Conservation (phyloP, 179 eudicot species). For the Beta corolliflora region DNA sequence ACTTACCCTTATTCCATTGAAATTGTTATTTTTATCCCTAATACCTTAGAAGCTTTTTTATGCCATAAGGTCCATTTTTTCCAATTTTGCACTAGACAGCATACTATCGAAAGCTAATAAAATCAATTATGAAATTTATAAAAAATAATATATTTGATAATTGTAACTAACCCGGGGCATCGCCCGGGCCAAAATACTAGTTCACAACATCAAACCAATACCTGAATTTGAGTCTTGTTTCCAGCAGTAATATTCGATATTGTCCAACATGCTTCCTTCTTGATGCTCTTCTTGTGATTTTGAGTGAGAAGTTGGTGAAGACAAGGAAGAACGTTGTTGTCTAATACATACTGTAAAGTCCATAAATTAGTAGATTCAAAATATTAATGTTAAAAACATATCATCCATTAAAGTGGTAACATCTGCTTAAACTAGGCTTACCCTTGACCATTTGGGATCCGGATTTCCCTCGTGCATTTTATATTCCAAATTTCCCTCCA, state of each 20-base stretch:
- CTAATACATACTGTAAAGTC: slow-evolving; percentile 54
- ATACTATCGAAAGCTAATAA: too few relatives aligned
- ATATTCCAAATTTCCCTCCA: background rate
- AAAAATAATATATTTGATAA: too few relatives aligned
- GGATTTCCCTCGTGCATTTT: background rate
- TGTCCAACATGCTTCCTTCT: slow-evolving; percentile 88
- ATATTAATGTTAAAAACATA: too few relatives aligned
- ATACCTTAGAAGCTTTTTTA: too few relatives aligned
- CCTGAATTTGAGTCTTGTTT: slow-evolving; percentile 72
- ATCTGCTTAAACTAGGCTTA: background rate
- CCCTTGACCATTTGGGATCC: background rate
- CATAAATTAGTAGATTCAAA: background rate
- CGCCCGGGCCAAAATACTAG: too few relatives aligned
- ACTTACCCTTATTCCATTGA: too few relatives aligned
- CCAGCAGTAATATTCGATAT: slow-evolving; percentile 83
- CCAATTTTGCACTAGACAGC: too few relatives aligned
- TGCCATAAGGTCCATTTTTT: too few relatives aligned
- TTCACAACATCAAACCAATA: slow-evolving; percentile 15
- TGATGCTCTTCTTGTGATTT: slow-evolving; percentile 72
- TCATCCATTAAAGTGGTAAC: background rate
- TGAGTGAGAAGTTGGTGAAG: slow-evolving; percentile 58
- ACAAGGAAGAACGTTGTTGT: slow-evolving; percentile 63
- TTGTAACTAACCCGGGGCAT: too few relatives aligned
- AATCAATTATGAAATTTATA: too few relatives aligned
- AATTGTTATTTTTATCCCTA: too few relatives aligned